phyloP scores from a whole-genome alignment of 2,329 filamentous ascomycete genomes.

The Chaetothyriales sp. region DNA sequence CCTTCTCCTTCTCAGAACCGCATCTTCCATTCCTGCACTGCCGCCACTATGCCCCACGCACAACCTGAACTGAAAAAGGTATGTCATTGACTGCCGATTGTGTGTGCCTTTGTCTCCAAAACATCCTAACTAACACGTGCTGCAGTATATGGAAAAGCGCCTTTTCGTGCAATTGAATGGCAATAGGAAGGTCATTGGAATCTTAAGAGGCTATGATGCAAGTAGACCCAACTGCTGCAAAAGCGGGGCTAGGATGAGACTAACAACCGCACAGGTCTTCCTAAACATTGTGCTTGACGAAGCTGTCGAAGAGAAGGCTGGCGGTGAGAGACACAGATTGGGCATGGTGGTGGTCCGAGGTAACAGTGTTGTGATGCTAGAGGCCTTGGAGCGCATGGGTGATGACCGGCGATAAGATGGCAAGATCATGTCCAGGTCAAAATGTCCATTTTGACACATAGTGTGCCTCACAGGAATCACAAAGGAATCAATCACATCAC shows the following conservation, averaged over 20 bases:
- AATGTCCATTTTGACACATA: too few relatives aligned
- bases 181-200: constrained; percentile 89
- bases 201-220: constrained; percentile 93
- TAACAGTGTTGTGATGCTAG: constrained; percentile 97
- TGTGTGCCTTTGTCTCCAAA: constrained; percentile 5
- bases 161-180: constrained; percentile 96
- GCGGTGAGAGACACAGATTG: constrained; percentile 75
- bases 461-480: not conserved
- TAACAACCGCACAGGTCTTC: constrained; percentile 55
- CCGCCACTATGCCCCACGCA: constrained; percentile 78
- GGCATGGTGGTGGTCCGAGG: constrained; percentile 96
- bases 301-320: constrained; percentile 84
- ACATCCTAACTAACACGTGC: constrained; percentile 2
- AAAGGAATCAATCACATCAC: not conserved
- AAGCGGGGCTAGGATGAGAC: not conserved
- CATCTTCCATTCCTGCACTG: constrained; percentile 8
- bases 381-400: constrained; percentile 30
- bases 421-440: not conserved
- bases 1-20: constrained; percentile 3
- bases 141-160: constrained; percentile 95
- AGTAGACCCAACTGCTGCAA: constrained; percentile 22
- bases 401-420: constrained; percentile 10
- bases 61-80: constrained; percentile 99
- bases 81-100: constrained; percentile 15
- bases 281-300: constrained; percentile 97